These are phyloP conservation scores for Zizania latifolia DNA, from an alignment of 176 grass and related monocot species.

Conservation along the genomic window DNA sequence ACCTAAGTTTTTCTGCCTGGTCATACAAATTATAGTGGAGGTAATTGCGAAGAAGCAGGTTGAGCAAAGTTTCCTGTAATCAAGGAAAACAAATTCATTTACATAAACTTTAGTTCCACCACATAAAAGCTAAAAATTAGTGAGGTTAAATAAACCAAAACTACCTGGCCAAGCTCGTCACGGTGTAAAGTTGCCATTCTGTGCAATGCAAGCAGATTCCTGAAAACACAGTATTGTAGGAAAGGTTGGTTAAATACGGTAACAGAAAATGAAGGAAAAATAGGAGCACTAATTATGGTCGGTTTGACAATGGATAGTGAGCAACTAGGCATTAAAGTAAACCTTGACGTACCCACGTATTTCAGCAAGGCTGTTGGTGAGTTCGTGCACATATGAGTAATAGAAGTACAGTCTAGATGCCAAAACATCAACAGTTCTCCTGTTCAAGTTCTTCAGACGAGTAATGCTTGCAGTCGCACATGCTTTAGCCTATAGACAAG, in stretches of 20 bases:
- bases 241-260: neutral
- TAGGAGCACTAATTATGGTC: too few species aligned
- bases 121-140: too few species aligned
- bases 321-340: neutral
- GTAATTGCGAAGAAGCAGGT: constrained; percentile 85
- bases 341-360: constrained; percentile 67
- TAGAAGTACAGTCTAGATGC: constrained; percentile 77
- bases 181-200: constrained; percentile 75
- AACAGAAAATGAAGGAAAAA: too few species aligned
- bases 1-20: constrained; percentile 82
- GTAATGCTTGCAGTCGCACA: constrained; percentile 71
- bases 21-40: constrained; percentile 91
- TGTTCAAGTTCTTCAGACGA: constrained; percentile 64
- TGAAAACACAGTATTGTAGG: constrained; percentile 21
- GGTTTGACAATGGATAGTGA: neutral
- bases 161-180: constrained; percentile 86
- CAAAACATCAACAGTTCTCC: constrained; percentile 81
- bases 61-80: constrained; percentile 79
- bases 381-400: constrained; percentile 71
- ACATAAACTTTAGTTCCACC: neutral
- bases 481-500: constrained; percentile 59
- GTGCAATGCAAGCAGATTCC: constrained; percentile 69
- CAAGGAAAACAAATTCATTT: neutral
- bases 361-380: constrained; percentile 81
- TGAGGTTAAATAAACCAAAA: neutral